Evolutionary conservation across 2,329 filamentous ascomycete genomes (phyloP).

Genomic region (Monosporascus sp.): DNA sequence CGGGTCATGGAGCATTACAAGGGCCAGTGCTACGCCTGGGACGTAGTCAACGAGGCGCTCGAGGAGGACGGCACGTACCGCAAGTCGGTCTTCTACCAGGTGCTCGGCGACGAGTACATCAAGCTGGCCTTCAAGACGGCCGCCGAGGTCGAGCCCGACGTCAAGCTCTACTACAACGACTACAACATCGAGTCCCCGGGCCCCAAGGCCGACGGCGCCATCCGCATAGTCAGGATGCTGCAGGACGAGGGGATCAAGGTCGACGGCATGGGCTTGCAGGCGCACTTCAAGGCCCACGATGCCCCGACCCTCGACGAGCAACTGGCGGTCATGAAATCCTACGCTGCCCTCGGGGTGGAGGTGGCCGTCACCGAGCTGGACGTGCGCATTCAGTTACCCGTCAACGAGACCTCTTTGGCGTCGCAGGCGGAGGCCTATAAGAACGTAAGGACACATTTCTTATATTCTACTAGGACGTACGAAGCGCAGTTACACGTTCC

Average conservation of each 20-base stretch:
- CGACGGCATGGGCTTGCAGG: slow-evolving; percentile 47
- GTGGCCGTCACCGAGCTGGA: slow-evolving; percentile 52
- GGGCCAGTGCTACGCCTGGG: slow-evolving; percentile 49
- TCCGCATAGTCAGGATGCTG: slow-evolving; percentile 30
- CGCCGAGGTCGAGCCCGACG: slow-evolving; percentile 39
- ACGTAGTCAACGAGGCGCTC: slow-evolving; percentile 54
- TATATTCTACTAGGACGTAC: too few relatives aligned
- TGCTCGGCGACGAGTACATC: slow-evolving; percentile 48
- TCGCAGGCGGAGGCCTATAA: slow-evolving; percentile 26
- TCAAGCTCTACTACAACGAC: slow-evolving; percentile 57
- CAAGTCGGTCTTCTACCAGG: slow-evolving; percentile 42
- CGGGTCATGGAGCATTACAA: slow-evolving; percentile 41
- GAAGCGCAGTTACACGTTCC: too few relatives aligned
- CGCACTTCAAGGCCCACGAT: slow-evolving; percentile 34
- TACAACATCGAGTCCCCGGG: slow-evolving; percentile 46
- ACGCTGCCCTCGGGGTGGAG: slow-evolving; percentile 40
- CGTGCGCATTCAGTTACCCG: slow-evolving; percentile 34
- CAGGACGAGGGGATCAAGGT: slow-evolving; percentile 38
- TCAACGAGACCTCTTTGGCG: slow-evolving; percentile 22
- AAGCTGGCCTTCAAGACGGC: slow-evolving; percentile 46
- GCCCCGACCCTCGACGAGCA: slow-evolving; percentile 35
- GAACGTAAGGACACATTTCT: slow-evolving; percentile 10
- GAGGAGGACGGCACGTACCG: slow-evolving; percentile 49
- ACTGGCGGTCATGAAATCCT: slow-evolving; percentile 37
- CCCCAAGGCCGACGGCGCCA: slow-evolving; percentile 30